Conservation (phyloP, 768 basidiomycete species). For the Boletus sp. region DNA sequence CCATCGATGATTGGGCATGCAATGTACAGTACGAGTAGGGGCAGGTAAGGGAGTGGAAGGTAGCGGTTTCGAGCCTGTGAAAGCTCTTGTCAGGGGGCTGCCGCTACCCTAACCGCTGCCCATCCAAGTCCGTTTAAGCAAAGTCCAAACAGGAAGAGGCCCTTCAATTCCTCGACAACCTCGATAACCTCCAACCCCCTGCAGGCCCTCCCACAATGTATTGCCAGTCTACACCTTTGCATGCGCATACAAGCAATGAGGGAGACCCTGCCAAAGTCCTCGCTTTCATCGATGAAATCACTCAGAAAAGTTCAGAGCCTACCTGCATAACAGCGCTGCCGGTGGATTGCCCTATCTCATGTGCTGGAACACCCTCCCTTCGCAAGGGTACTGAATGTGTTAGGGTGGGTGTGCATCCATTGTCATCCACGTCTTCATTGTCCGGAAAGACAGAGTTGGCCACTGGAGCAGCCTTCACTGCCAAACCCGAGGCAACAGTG, state of each 20-base stretch:
- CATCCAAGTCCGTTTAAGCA: too few species aligned
- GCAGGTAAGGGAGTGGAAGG: too few species aligned
- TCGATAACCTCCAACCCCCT: conserved; percentile 71
- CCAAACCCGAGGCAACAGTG: conserved; percentile 19
- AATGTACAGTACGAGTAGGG: too few species aligned
- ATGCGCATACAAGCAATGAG: conserved; percentile 37
- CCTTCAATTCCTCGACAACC: conserved; percentile 89
- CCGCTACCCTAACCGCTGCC: too few species aligned
- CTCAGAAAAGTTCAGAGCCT: conserved; percentile 84
- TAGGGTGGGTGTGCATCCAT: conserved; percentile 50
- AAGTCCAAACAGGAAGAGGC: conserved; percentile 88
- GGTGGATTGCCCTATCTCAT: conserved; percentile 56
- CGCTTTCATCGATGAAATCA: conserved; percentile 93
- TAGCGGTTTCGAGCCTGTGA: too few species aligned
- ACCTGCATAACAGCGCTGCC: conserved; percentile 55
- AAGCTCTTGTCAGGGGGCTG: too few species aligned
- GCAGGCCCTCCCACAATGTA: conserved; percentile 24
- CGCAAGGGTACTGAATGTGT: conserved; percentile 79
- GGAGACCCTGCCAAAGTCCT: conserved; percentile 81
- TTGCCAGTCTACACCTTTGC: conserved; percentile 18
- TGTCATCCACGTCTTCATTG: conserved; percentile 46
- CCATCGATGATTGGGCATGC: too few species aligned
- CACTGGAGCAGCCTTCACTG: conserved; percentile 26
- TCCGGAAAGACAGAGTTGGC: conserved; percentile 27
- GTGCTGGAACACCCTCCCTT: conserved; percentile 68